Conservation (phyloP, 371 early-diverging fungal genomes). For the Phascolomyces articulosus region DNA sequence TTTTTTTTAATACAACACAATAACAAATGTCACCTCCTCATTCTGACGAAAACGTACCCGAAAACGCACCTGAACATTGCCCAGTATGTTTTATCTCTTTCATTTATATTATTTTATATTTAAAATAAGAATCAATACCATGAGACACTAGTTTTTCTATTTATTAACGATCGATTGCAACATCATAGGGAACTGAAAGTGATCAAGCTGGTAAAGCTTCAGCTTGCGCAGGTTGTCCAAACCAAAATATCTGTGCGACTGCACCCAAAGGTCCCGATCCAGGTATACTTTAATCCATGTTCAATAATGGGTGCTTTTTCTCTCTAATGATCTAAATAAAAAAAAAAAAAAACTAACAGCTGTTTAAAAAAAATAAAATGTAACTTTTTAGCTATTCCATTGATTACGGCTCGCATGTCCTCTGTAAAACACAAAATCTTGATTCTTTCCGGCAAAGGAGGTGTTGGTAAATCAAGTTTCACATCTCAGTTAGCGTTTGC, state of each 20-base stretch:
- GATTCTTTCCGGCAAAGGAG: constrained; percentile 99
- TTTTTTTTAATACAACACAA: too few species aligned
- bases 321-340: too few species aligned
- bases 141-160: too few species aligned
- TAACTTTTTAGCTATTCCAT: constrained; percentile 59
- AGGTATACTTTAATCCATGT: too few species aligned
- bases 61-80: constrained; percentile 26
- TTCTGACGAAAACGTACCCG: constrained; percentile 20
- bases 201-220: constrained; percentile 91
- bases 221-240: constrained; percentile 98
- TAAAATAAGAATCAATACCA: too few species aligned
- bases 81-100: constrained; percentile 18
- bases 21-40: constrained; percentile 21
- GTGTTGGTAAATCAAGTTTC: constrained; percentile 96
- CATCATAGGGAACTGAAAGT: constrained; percentile 79
- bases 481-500: constrained; percentile 83
- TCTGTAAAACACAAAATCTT: constrained; percentile 82
- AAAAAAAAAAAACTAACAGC: neutral
- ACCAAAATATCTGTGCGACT: constrained; percentile 90
- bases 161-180: neutral
- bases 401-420: constrained; percentile 72
- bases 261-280: constrained; percentile 96
- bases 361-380: neutral
- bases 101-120: neutral
- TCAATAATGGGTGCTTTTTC: too few species aligned